Evolutionary conservation across 768 basidiomycete genomes (phyloP).

Genomic region (Tephrocybe sp.): DNA sequence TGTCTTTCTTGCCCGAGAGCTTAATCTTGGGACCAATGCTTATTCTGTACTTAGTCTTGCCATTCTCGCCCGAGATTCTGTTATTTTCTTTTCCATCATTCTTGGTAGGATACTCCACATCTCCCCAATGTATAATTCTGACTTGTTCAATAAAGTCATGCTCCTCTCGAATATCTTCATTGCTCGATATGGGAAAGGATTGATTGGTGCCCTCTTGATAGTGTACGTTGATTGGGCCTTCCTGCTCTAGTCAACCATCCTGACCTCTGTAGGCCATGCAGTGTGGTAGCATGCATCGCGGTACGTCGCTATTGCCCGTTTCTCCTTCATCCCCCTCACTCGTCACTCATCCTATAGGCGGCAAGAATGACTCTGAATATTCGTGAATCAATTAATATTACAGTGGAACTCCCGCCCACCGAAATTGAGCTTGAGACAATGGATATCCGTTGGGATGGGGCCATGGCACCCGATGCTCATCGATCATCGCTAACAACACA

Average conservation of each 20-base stretch:
- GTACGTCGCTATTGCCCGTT: constrained; percentile 1
- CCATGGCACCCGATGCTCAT: no score
- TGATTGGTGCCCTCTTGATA: constrained; percentile 21
- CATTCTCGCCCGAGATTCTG: constrained; percentile 23
- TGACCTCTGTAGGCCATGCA: constrained; percentile 10
- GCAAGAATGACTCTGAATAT: constrained; percentile 27
- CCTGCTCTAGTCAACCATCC: background rate
- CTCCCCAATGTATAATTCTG: background rate
- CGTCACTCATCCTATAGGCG: constrained; percentile 13
- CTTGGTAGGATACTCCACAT: constrained; percentile 22
- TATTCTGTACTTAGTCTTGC: background rate
- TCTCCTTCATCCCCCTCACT: background rate
- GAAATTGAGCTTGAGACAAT: background rate
- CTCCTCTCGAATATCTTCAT: constrained; percentile 21
- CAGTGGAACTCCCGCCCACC: background rate
- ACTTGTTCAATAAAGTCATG: constrained; percentile 10
- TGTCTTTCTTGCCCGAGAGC: background rate
- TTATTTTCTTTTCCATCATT: constrained; percentile 22
- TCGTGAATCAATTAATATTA: constrained; percentile 6
- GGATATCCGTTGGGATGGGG: background rate
- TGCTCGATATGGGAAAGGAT: constrained; percentile 18
- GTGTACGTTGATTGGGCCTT: constrained; percentile 13
- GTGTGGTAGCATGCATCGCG: constrained; percentile 20
- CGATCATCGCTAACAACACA: no score
- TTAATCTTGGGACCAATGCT: background rate